Conservation (phyloP, 1,284 basidiomycete species). For the Xerocomus nothofagi region DNA sequence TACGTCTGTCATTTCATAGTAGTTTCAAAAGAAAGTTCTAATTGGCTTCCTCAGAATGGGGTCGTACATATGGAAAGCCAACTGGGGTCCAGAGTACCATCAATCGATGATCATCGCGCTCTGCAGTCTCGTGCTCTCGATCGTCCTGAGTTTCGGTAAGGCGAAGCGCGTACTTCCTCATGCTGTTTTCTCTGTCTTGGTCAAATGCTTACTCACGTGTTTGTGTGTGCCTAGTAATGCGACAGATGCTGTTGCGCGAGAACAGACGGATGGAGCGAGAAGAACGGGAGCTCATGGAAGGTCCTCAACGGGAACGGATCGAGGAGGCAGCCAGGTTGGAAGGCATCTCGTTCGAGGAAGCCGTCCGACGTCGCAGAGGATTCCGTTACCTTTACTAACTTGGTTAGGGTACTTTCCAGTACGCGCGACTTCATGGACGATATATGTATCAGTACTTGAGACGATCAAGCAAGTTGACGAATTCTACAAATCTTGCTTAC, state of each 20-base stretch:
- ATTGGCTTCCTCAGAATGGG: constrained; percentile 39
- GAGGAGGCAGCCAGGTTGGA: constrained; percentile 52
- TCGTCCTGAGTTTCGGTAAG: constrained; percentile 40
- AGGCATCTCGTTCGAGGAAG: constrained; percentile 52
- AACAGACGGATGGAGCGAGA: constrained; percentile 47
- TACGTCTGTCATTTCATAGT: constrained; percentile 17
- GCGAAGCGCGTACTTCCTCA: not conserved
- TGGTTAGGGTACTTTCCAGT: not conserved
- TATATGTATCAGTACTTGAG: too few species aligned
- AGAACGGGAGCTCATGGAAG: constrained; percentile 43
- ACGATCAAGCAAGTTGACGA: not conserved
- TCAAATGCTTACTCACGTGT: not conserved
- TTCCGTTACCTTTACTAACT: constrained; percentile 43
- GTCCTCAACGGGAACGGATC: constrained; percentile 42
- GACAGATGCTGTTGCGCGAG: constrained; percentile 45
- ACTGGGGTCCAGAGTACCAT: constrained; percentile 52
- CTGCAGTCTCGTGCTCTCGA: constrained; percentile 40
- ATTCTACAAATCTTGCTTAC: too few species aligned
- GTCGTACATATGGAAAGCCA: constrained; percentile 52
- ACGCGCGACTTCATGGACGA: too few species aligned
- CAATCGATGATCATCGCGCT: constrained; percentile 52
- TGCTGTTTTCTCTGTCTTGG: not conserved
- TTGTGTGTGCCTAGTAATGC: constrained; percentile 39
- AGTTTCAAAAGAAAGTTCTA: not conserved
- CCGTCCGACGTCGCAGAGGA: constrained; percentile 47